Base-by-base conservation (phyloP, 75 land plant genomes). In the Pinus tabuliformis region DNA sequence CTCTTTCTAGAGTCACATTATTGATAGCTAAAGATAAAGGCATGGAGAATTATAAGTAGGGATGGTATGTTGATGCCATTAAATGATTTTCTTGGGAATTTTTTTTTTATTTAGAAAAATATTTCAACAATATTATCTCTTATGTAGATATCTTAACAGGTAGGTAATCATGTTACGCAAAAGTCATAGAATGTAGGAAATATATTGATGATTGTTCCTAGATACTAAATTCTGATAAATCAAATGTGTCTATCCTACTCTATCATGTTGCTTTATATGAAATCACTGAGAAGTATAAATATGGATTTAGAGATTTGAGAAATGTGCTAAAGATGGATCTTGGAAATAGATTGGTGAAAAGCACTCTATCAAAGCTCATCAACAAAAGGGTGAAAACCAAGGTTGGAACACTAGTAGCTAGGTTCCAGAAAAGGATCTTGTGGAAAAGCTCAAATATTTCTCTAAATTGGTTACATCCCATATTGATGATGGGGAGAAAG, bases 71-170 rank as follows among this genome's bases (percentile, higher is more conserved):
- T 24, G 97, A 97, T 88, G 93, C 98, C 49, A 97, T 97, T 21
- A 94, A 97, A 78, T 97, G 99, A 97, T 83, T 97, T 17, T 89
- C 99, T 58, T 94, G 99, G 97, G 90, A n/a, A n/a, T n/a, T n/a
- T n/a, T n/a, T n/a, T n/a, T n/a, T n/a, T n/a, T n/a, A n/a, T n/a
- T 97, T 17, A 77, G 88, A 90, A 75, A 91, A 96, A 63, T 56
- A 81, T 49, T 57, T 6, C 24, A 52, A 61, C 16, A 86, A 85
- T 5, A 84, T 83, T 45, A 75, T 61, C 73, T 83, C 39, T 73
- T 20, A 70, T 8, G 22, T 71, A 3, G 93, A 92, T 60, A 93
- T 92, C 33, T 80, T 97, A 20, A 78, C 89, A 1, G 81, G 87
- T 78, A 76, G 99, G 73, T 89, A 90, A 61, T 90, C 97, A 22